These are phyloP conservation scores for Filosporella fistucella DNA, from an alignment of 495 filamentous ascomycete genomes.

Conservation along the genomic window DNA sequence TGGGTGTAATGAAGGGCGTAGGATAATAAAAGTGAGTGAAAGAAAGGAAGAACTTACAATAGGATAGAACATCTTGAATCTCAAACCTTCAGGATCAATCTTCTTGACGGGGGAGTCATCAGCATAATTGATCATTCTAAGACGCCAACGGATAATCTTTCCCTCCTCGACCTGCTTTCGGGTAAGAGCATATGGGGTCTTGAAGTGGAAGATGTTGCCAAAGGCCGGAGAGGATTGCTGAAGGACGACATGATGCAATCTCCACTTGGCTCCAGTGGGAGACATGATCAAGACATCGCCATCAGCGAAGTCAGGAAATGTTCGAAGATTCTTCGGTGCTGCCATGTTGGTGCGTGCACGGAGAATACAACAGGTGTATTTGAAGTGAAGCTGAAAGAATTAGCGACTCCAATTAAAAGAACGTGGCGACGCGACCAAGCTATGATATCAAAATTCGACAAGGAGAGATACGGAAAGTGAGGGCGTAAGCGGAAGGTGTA, in stretches of 20 bases:
- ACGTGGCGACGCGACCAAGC: no score
- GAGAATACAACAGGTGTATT: no score
- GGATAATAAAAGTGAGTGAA: neutral
- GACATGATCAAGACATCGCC: constrained; percentile 34
- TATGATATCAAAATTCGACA: no score
- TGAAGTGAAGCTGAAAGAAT: no score
- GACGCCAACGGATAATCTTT: neutral
- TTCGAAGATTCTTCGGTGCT: neutral
- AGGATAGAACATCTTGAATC: constrained; percentile 6
- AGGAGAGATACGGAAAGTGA: no score
- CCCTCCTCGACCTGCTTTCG: constrained; percentile 14
- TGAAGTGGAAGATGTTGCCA: constrained; percentile 12
- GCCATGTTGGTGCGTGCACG: no score
- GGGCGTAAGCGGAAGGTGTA: no score
- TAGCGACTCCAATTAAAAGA: no score
- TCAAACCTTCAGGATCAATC: neutral
- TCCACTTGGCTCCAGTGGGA: constrained; percentile 26
- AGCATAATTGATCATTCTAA: neutral
- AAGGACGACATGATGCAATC: constrained; percentile 29
- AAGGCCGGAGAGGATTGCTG: constrained; percentile 19
- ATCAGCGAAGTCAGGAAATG: constrained; percentile 26
- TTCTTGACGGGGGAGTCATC: neutral
- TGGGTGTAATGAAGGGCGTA: no score
- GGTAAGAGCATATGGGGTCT: constrained; percentile 7
- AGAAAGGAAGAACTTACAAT: constrained; percentile 8